Evolutionary conservation across 345 rosid genomes (phyloP).

Genomic region (Melaleuca alternifolia): DNA sequence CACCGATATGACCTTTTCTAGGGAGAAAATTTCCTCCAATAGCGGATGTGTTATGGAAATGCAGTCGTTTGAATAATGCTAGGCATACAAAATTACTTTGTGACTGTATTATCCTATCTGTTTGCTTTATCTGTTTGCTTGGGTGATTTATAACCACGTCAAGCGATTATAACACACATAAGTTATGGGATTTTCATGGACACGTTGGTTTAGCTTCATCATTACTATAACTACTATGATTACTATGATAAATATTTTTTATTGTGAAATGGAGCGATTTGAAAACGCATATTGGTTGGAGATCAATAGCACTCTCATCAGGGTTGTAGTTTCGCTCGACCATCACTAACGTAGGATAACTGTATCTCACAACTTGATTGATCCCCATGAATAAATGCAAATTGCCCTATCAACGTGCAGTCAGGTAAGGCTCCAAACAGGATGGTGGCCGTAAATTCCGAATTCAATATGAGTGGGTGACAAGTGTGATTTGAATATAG

Average conservation of each 20-base stretch:
- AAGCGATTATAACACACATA: background rate
- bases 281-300: background rate
- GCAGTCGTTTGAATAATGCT: no score
- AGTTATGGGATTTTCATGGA: background rate
- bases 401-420: background rate
- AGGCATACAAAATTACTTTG: no score
- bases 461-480: background rate
- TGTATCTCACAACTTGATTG: background rate
- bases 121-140: no score
- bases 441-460: background rate
- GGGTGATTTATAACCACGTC: no score
- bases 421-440: background rate
- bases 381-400: background rate
- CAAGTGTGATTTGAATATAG: rapidly evolving
- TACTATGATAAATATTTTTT: background rate
- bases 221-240: no score
- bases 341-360: background rate
- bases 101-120: no score
- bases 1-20: no score
- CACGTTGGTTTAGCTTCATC: background rate
- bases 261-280: background rate
- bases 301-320: background rate
- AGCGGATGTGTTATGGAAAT: no score
- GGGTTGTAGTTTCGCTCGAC: background rate
- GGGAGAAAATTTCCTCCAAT: no score